A percentile compares a stretch with the other conserved stretches of the same genome.
phyloP scores from a whole-genome alignment of 129 eudicot genomes.

The Ambrosia artemisiifolia region DNA sequence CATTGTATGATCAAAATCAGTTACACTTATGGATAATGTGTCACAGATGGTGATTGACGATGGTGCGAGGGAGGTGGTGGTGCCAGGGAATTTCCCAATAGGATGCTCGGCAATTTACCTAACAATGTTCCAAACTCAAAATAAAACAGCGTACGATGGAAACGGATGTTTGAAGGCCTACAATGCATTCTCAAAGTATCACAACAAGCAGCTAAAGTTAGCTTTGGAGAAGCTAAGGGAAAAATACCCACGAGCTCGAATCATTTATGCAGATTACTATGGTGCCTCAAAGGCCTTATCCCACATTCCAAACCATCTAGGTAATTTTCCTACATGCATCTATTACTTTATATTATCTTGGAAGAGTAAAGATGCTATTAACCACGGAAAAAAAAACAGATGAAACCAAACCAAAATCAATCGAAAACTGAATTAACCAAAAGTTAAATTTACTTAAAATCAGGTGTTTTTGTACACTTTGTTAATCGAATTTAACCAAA shows the following conservation, averaged over 20 bases:
- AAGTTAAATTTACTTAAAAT: too few relatives aligned
- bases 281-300: conserved; percentile 53
- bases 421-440: too few relatives aligned
- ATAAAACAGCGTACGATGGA: conserved; percentile 51
- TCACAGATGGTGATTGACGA: conserved; percentile 58
- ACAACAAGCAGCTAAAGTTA: conserved; percentile 55
- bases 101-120: conserved; percentile 67
- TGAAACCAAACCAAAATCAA: too few relatives aligned
- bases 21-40: neutral
- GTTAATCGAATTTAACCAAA: too few relatives aligned
- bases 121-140: conserved; percentile 39
- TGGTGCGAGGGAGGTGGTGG: conserved; percentile 69
- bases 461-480: too few relatives aligned
- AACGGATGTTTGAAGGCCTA: conserved; percentile 60
- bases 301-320: conserved; percentile 55
- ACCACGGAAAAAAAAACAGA: too few relatives aligned
- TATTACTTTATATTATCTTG: neutral
- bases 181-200: conserved; percentile 64
- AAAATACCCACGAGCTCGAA: conserved; percentile 52
- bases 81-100: conserved; percentile 79
- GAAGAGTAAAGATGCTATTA: neutral
- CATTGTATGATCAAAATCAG: too few relatives aligned
- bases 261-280: conserved; percentile 77
- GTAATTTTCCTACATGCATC: conserved; percentile 19
- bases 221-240: conserved; percentile 45